These are phyloP conservation scores for Penicillium egyptiacum DNA, from an alignment of 495 filamentous ascomycete species.

Conservation along the genomic window DNA sequence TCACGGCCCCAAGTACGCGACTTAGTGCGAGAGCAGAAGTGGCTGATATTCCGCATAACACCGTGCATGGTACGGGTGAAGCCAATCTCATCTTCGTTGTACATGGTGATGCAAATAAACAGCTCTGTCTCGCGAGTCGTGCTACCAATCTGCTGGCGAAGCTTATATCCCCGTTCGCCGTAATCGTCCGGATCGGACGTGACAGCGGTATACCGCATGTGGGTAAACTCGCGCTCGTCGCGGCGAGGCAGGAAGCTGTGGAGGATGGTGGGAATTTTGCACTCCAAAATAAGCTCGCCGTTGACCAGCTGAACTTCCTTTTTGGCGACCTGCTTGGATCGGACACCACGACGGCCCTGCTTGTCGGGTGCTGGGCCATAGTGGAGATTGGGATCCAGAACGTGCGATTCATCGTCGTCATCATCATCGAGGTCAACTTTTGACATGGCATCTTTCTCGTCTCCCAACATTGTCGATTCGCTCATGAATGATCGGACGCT, in stretches of 20 bases:
- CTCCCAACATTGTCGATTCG: slow-evolving; percentile 61
- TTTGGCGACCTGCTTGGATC: slow-evolving; percentile 83
- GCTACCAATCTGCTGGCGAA: slow-evolving; percentile 89
- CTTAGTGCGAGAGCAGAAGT: slow-evolving; percentile 91
- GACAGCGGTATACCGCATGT: slow-evolving; percentile 99
- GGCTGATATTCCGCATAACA: slow-evolving; percentile 95
- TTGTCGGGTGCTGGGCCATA: slow-evolving; percentile 86
- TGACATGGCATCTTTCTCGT: slow-evolving; percentile 48
- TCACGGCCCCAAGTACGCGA: slow-evolving; percentile 94
- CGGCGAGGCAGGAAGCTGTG: slow-evolving; percentile 91
- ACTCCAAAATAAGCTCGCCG: slow-evolving; percentile 95
- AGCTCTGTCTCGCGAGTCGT: slow-evolving; percentile 93
- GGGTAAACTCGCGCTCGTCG: slow-evolving; percentile 94
- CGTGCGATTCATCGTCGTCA: slow-evolving; percentile 41
- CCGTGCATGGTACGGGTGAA: slow-evolving; percentile 99
- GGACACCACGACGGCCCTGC: slow-evolving; percentile 80
- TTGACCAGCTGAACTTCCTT: slow-evolving; percentile 96
- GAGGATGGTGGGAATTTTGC: slow-evolving; percentile 97
- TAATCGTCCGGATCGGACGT: slow-evolving; percentile 98
- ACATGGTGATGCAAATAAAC: slow-evolving; percentile 98
- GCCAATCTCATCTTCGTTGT: slow-evolving; percentile 93
- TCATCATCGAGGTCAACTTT: slow-evolving; percentile 46
- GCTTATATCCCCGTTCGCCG: slow-evolving; percentile 79
- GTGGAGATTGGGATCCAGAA: slow-evolving; percentile 54
- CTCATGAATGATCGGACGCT: slow-evolving; percentile 63